These are phyloP conservation scores for Suhomyces sp. DNA, from an alignment of 805 yeast species.

Conservation along the genomic window DNA sequence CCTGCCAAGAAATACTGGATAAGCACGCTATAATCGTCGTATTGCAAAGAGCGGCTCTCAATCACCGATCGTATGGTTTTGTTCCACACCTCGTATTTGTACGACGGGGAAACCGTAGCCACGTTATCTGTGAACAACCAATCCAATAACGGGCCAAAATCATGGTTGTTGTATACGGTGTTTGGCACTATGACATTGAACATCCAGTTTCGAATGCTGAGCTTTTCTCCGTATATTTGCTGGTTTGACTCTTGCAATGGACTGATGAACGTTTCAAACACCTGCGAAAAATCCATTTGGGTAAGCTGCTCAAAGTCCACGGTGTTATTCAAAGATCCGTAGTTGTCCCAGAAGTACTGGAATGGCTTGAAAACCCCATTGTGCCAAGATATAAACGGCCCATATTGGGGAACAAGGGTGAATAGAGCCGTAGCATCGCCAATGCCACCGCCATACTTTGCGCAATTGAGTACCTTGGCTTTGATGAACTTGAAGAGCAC, in stretches of 20 bases:
- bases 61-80: slow-evolving; percentile 14
- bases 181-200: slow-evolving; percentile 28
- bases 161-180: slow-evolving; percentile 15
- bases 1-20: slow-evolving; percentile 18
- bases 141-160: slow-evolving; percentile 22
- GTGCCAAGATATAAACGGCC: slow-evolving; percentile 25
- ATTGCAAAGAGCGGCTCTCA: slow-evolving; percentile 4
- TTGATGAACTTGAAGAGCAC: slow-evolving; percentile 3
- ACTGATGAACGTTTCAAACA: slow-evolving; percentile 20
- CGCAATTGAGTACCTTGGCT: not conserved
- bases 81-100: slow-evolving; percentile 22
- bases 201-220: slow-evolving; percentile 22
- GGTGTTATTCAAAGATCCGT: slow-evolving; percentile 12
- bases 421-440: slow-evolving; percentile 15
- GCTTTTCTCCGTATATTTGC: slow-evolving; percentile 10
- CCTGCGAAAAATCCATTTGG: slow-evolving; percentile 9
- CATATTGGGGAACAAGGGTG: slow-evolving; percentile 7
- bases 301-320: slow-evolving; percentile 15
- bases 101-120: not conserved
- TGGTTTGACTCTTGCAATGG: slow-evolving; percentile 17
- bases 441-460: slow-evolving; percentile 18
- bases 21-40: slow-evolving; percentile 11
- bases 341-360: slow-evolving; percentile 26
- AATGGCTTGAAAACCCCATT: slow-evolving; percentile 27
- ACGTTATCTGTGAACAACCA: slow-evolving; percentile 20